These are phyloP conservation scores for Stentor coeruleus DNA, from an alignment of 73 alveolate species.

Conservation along the genomic window DNA sequence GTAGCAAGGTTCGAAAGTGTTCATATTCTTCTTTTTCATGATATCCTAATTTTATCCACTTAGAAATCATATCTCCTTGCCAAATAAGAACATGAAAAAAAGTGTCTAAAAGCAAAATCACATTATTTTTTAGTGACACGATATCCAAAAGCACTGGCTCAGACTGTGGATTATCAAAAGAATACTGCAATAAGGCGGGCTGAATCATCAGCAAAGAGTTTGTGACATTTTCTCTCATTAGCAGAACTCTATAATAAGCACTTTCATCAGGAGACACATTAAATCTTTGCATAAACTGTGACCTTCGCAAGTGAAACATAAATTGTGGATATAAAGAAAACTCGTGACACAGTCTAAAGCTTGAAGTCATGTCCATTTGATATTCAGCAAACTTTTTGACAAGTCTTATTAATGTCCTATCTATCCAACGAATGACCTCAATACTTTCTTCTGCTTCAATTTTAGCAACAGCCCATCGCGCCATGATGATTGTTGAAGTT, in stretches of 20 bases:
- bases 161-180: constrained; percentile 28
- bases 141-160: constrained; percentile 80
- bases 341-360: constrained; percentile 82
- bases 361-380: constrained; percentile 81
- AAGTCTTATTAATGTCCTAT: constrained; percentile 88
- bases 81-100: constrained; percentile 92
- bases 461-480: constrained; percentile 44
- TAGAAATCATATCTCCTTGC: constrained; percentile 87
- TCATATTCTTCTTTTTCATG: constrained; percentile 82
- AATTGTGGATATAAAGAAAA: constrained; percentile 91
- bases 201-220: constrained; percentile 99
- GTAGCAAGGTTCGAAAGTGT: constrained; percentile 71
- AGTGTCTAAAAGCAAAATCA: constrained; percentile 91
- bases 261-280: constrained; percentile 98
- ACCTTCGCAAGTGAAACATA: constrained; percentile 94
- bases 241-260: constrained; percentile 84
- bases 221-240: constrained; percentile 90
- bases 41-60: constrained; percentile 89
- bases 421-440: constrained; percentile 88
- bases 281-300: constrained; percentile 93
- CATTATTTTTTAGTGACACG: constrained; percentile 86
- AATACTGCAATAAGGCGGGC: constrained; percentile 89
- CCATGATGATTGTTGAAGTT: constrained; percentile 69
- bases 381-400: constrained; percentile 86
- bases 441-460: constrained; percentile 55